Base-by-base conservation (phyloP, 768 basidiomycete species). In the Harrya chromipes region DNA sequence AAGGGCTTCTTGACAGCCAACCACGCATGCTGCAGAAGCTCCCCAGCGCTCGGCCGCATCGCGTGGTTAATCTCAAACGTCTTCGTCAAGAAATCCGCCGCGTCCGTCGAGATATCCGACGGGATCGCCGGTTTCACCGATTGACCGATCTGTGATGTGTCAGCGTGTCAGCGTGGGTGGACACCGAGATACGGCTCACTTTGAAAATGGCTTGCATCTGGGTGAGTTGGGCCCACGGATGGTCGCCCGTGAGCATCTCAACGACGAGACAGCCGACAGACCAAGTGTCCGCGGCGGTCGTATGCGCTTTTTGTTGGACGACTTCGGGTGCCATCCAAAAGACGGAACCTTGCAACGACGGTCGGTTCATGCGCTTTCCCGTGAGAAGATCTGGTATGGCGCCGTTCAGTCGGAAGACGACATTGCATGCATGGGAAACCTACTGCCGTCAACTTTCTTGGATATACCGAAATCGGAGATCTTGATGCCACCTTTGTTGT, bases 311-410 rank as follows among this genome's bases (percentile, higher is more conserved):
- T 72, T 99, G 97, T 63, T 94, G 94, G 51, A 98, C 97, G 17
- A 97, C 93, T 69, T 97, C 95, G 0, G 95, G 95, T 0, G 95
- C 95, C 95, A 98, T 97, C 95, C 95, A 98, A 71, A 97, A 98
- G 11, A 97, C 94, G 1, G 94, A 97, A 2, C 97, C 97, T 68
- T 98, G 97, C 6, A 98, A 72, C 1, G 97, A 98, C 5, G 93
- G 90, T 7, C 97, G 79, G 64, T 97, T 87, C 38, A 84, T 79
- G 20, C 87, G 83, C 49, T 87, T 83, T 11, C 84, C 84, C 20
- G 73, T 72, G 27, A 75, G 62, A 26, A 80, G 66, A 55, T 71
- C 73, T 76, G 43, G 1, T 11, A 10, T n/a, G 34, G 35, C 17
- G 29, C 7, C 19, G 6, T 9, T 55, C 33, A 47, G 46, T 49